Evolutionary conservation across 768 basidiomycete genomes (phyloP), one percentile per base, ranked within the genome.

Genomic region (Russula emetica): DNA sequence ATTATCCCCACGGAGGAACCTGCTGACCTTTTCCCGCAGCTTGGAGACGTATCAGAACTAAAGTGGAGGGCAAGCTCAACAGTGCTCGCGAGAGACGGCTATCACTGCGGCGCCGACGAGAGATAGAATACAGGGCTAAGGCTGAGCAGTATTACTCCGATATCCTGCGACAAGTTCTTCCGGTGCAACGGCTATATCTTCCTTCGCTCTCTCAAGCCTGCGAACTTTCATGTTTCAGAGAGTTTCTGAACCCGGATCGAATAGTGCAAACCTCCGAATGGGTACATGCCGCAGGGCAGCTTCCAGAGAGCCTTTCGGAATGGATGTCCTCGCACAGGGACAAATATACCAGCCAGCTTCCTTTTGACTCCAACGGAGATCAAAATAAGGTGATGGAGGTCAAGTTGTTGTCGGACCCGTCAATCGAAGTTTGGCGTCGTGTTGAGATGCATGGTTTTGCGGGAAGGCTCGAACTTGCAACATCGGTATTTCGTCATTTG

Each of bases 401-500:
- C 57, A 65, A 18, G 16, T 16, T 55, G 9, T 18, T 67, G 38
- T 65, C 63, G 6, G 44, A 51, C 50, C 58, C 63, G 10, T 55
- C 57, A 2, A 51, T 55, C 42, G 63, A 65, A 32, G 47, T 11
- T 30, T 45, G 51, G 53, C 58, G 58, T 30, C 66, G 20, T 5
- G 51, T 28, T 10, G 50, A 16, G 32, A 53, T 61, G 44, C 18
- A 5, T 22, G 5, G 13, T 20, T 67, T 60, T 26, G 63, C 63
- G 11, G 66, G 66, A 34, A 51, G n/a, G 22, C 64, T 67, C 26
- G 55, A 67, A 6, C 56, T 67, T 22, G 66, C 56, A 14, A 61
- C 53, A 1, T 67, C 66, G 0, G 64, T 67, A 28, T 67, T 66
- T 57, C 24, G 44, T 34, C 32, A 52, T 30, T 1, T 34, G 9